Conservation (phyloP, 2,329 filamentous ascomycete species). For the Chaetomiaceae sp. region DNA sequence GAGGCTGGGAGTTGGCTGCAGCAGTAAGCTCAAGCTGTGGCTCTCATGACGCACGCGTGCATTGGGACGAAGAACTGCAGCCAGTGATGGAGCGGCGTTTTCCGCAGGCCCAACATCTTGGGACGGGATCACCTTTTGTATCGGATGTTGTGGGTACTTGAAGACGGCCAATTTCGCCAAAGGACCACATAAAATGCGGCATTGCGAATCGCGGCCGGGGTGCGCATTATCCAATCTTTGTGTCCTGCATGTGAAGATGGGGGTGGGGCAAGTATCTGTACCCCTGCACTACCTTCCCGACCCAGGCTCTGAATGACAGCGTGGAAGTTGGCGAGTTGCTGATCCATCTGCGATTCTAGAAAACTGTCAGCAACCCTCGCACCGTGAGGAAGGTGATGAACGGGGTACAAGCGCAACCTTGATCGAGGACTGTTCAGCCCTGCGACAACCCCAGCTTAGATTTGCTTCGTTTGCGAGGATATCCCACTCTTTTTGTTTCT, state of each 20-base stretch:
- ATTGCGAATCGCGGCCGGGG: neutral
- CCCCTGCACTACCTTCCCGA: neutral
- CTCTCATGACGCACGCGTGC: slow-evolving; percentile 25
- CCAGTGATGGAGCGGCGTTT: slow-evolving; percentile 20
- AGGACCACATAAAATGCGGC: slow-evolving; percentile 11
- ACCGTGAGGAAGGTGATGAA: too few species aligned
- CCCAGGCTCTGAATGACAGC: slow-evolving; percentile 21
- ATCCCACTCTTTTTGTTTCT: neutral
- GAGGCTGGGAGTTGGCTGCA: slow-evolving; percentile 13
- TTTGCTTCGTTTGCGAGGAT: neutral
- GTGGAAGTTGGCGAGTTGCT: slow-evolving; percentile 22
- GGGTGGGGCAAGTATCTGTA: slow-evolving; percentile 17
- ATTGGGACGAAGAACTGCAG: slow-evolving; percentile 12
- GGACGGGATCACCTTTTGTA: slow-evolving; percentile 15
- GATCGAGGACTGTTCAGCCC: neutral
- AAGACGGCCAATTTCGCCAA: neutral
- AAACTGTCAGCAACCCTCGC: neutral
- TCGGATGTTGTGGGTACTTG: slow-evolving; percentile 11
- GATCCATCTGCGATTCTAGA: neutral
- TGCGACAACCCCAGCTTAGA: neutral
- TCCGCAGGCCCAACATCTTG: slow-evolving; percentile 8
- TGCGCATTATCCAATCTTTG: neutral
- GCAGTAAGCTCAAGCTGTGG: slow-evolving; percentile 17
- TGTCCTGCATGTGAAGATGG: neutral
- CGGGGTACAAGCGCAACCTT: neutral